Evolutionary conservation across 108 stramenopile genomes (phyloP).

Genomic region (Asterionellopsis glacialis): DNA sequence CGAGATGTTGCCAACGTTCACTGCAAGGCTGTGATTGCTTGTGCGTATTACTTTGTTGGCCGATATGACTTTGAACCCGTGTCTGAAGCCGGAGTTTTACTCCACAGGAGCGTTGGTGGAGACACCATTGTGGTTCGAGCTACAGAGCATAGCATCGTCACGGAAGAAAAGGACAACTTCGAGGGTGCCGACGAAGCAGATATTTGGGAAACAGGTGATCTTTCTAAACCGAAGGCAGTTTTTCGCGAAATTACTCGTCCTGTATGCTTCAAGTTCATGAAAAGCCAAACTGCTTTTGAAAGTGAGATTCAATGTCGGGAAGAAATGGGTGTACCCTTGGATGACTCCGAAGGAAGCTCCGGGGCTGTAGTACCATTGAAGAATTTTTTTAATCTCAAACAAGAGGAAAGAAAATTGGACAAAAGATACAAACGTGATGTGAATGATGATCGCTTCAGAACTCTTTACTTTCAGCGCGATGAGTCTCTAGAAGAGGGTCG

Average conservation of each 20-base stretch:
- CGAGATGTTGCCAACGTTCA: conserved; percentile 39
- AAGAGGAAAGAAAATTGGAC: conserved; percentile 19
- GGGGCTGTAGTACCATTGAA: conserved; percentile 24
- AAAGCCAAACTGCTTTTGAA: conserved; percentile 31
- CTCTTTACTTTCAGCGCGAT: conserved; percentile 19
- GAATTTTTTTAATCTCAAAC: conserved; percentile 15
- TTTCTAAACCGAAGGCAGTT: conserved; percentile 16
- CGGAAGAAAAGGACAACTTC: conserved; percentile 23
- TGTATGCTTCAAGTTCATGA: conserved; percentile 66
- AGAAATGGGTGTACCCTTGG: conserved; percentile 20
- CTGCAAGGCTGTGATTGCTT: conserved; percentile 31
- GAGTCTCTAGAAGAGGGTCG: conserved; percentile 5
- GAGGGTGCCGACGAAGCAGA: conserved; percentile 34
- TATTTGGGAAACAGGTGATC: conserved; percentile 42
- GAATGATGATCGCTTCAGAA: conserved; percentile 39
- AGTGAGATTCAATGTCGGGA: conserved; percentile 51
- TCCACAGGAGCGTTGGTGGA: conserved; percentile 31
- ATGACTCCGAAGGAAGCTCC: conserved; percentile 10
- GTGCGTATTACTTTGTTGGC: conserved; percentile 38
- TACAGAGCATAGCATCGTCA: conserved; percentile 29
- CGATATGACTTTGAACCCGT: conserved; percentile 37
- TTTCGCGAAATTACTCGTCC: conserved; percentile 25
- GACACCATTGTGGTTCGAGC: conserved; percentile 33
- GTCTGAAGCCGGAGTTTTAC: conserved; percentile 18
- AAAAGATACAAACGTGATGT: conserved; percentile 34